Evolutionary conservation across 768 basidiomycete species (phyloP), one percentile per base, ranked within the genome.

Genomic region (Russula earlei): DNA sequence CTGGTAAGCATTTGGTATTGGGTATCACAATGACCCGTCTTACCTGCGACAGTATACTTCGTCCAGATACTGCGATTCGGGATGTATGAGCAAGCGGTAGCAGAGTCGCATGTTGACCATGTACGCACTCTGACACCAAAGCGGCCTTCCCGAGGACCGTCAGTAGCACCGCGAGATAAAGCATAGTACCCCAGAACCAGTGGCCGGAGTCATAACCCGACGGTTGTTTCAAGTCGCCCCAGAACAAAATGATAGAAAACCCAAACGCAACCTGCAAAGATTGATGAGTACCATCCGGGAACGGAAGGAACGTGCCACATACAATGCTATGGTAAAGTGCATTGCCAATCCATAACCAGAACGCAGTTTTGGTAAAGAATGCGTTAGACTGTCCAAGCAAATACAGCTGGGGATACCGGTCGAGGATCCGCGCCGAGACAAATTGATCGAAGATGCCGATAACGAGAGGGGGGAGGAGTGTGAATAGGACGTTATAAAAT

Each of bases 361-460:
- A 96, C 5, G 91, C 77, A 7, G 81, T 89, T 67, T 83, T 86
- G 19, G 87, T 87, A 71, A 95, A 95, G 72, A 98, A 98, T 43
- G 81, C 83, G 64, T 98, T 99, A 68, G 81, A 81, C 70, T 98
- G 96, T 3, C 96, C 96, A 8, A 97, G 82, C 58, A 80, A 84
- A 70, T 99, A 99, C 34, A 98, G 74, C 65, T 99, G 96, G 0
- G 96, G 96, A 69, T 99, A 99, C 38, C 93, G 83, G 68, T 98
- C 95, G 59, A 99, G 75, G 70, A 98, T 89, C 20, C 96, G 82
- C 3, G 96, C 96, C 2, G 91, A 94, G 47, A 98, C 96, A 63
- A 98, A 98, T 65, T 99, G 96, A 69, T 98, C 96, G 67, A 98
- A 98, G 46, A 99, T 79, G 36, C 96, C 96, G 63, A 99, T 95